Evolutionary conservation across 2,329 filamentous ascomycete species (phyloP).

Genomic region (Ophiostoma populinum): DNA sequence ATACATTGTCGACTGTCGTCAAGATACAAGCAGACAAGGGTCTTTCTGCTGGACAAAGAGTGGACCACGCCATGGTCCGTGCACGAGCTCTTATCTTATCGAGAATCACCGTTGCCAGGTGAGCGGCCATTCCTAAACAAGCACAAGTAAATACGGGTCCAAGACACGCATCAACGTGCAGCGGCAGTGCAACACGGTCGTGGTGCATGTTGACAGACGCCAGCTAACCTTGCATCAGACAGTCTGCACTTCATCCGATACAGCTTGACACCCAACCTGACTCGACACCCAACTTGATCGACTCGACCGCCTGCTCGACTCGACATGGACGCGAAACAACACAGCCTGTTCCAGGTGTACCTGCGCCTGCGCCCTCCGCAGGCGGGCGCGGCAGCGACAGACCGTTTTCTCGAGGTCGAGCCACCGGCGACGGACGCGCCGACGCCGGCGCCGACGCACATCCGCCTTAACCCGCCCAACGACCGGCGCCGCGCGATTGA

Average conservation of each 20-base stretch:
- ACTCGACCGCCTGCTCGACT: background rate
- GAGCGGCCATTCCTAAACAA: conserved; percentile 8
- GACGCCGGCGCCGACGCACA: conserved; percentile 40
- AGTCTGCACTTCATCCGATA: too few relatives aligned
- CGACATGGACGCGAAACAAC: conserved; percentile 23
- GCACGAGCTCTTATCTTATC: conserved; percentile 7
- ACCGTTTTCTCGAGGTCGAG: conserved; percentile 71
- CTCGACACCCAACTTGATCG: background rate
- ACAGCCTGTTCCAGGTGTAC: conserved; percentile 75
- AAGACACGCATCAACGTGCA: background rate
- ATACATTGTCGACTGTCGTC: too few relatives aligned
- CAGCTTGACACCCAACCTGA: background rate
- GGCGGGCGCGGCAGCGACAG: conserved; percentile 25
- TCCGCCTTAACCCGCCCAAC: conserved; percentile 63
- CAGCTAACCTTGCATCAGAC: too few relatives aligned
- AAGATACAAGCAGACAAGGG: too few relatives aligned
- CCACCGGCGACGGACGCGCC: conserved; percentile 20
- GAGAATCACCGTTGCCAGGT: conserved; percentile 10
- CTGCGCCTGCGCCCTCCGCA: conserved; percentile 62
- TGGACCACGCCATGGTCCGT: too few relatives aligned
- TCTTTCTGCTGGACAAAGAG: too few relatives aligned
- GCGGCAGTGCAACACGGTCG: too few relatives aligned
- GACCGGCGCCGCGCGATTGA: conserved; percentile 81
- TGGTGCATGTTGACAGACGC: too few relatives aligned
- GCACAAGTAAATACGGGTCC: conserved; percentile 10